phyloP scores from a whole-genome alignment of 2,329 filamentous ascomycete species.

The Cladosporium sp. region DNA sequence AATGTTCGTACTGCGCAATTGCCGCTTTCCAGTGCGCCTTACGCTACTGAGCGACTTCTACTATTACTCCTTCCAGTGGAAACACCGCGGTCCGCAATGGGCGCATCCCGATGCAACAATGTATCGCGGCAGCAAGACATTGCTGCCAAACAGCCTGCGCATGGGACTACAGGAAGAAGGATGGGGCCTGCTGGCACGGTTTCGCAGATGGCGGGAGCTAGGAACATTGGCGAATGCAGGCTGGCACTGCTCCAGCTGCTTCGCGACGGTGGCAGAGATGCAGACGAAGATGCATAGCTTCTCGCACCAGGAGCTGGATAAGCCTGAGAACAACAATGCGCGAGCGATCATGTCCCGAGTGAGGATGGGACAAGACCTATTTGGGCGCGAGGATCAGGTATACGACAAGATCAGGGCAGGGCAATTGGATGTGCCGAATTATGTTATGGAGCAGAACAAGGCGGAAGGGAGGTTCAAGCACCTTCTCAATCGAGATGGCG shows the following conservation, averaged over 20 bases:
- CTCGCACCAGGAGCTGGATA: conserved; percentile 58
- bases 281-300: conserved; percentile 60
- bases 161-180: conserved; percentile 48
- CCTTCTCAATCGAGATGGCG: conserved; percentile 45
- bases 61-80: conserved; percentile 23
- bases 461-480: conserved; percentile 39
- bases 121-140: conserved; percentile 62
- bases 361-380: conserved; percentile 57
- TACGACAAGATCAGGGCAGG: conserved; percentile 50
- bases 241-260: conserved; percentile 67
- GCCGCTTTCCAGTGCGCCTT: conserved; percentile 15
- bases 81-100: conserved; percentile 53
- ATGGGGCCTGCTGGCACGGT: conserved; percentile 22
- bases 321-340: conserved; percentile 50
- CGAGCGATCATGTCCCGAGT: conserved; percentile 55
- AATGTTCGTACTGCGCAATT: conserved; percentile 20
- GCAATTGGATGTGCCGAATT: conserved; percentile 58
- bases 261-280: conserved; percentile 58
- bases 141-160: conserved; percentile 58
- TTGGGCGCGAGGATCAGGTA: conserved; percentile 57
- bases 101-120: conserved; percentile 62
- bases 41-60: conserved; percentile 21
- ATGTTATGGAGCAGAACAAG: conserved; percentile 40
- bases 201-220: conserved; percentile 42
- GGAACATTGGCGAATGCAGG: conserved; percentile 53